Evolutionary conservation across 2,329 filamentous ascomycete species (phyloP).

Genomic region (Colletotrichum costaricense): DNA sequence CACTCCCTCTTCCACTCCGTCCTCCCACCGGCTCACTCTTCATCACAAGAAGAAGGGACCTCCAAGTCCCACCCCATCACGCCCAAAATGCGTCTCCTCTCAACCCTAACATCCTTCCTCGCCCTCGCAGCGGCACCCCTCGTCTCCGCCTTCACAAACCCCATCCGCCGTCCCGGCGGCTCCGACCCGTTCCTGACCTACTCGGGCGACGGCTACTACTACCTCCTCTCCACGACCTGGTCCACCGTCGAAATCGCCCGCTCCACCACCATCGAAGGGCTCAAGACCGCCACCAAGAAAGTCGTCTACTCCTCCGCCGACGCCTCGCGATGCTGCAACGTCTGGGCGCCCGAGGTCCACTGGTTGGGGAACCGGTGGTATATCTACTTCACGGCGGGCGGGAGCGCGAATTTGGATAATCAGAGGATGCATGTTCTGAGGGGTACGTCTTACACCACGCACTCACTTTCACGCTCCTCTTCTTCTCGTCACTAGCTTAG

Average conservation of each 20-base stretch:
- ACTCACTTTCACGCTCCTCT: too few species aligned
- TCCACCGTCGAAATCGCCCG: slow-evolving; percentile 63
- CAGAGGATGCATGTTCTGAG: slow-evolving; percentile 60
- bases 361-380: slow-evolving; percentile 37
- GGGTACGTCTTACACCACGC: neutral
- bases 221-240: slow-evolving; percentile 67
- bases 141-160: slow-evolving; percentile 58
- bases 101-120: slow-evolving; percentile 1
- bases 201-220: slow-evolving; percentile 62
- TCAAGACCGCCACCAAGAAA: slow-evolving; percentile 64
- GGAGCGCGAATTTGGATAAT: slow-evolving; percentile 55
- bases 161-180: slow-evolving; percentile 60
- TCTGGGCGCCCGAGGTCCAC: slow-evolving; percentile 40
- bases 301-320: slow-evolving; percentile 60
- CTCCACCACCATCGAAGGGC: slow-evolving; percentile 62
- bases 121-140: slow-evolving; percentile 28
- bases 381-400: slow-evolving; percentile 60
- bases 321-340: slow-evolving; percentile 55
- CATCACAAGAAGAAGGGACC: neutral
- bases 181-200: slow-evolving; percentile 65
- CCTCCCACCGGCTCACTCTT: neutral
- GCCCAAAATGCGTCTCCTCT: slow-evolving; percentile 31
- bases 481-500: too few species aligned
- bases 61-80: neutral
- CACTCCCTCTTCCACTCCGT: neutral